Conservation (phyloP, 345 rosid species). For the Ceriops tagal region DNA sequence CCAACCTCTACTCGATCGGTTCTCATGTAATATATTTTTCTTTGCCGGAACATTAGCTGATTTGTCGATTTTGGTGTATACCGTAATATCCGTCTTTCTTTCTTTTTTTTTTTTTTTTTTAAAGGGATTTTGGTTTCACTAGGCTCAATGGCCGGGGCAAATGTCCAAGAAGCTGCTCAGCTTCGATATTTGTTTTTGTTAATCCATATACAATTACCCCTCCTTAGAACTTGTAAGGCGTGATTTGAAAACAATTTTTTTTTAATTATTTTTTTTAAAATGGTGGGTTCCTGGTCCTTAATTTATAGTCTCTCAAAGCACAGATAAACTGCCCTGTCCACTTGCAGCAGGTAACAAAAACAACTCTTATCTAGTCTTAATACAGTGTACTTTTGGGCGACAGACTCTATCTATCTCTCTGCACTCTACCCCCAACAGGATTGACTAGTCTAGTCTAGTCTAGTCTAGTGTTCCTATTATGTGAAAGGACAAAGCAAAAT, state of each 20-base stretch:
- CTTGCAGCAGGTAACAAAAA: too few species aligned
- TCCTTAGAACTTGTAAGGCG: not conserved
- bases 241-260: slow-evolving; percentile 19
- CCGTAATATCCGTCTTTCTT: slow-evolving; percentile 27
- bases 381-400: too few species aligned
- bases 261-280: not conserved
- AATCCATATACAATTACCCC: slow-evolving; percentile 21
- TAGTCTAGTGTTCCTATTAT: too few species aligned
- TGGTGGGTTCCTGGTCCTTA: too few species aligned
- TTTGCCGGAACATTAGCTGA: slow-evolving; percentile 15
- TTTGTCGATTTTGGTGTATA: slow-evolving; percentile 55
- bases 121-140: slow-evolving; percentile 22
- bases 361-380: too few species aligned
- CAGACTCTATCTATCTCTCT: too few species aligned
- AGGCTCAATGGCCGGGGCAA: slow-evolving; percentile 36
- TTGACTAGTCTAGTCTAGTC: too few species aligned
- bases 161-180: slow-evolving; percentile 24
- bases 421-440: too few species aligned
- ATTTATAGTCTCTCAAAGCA: too few species aligned
- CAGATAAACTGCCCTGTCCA: too few species aligned
- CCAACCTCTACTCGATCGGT: not conserved
- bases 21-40: too few species aligned
- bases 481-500: too few species aligned
- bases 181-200: slow-evolving; percentile 27
- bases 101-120: not conserved